Evolutionary conservation across 345 rosid genomes (phyloP), one percentile per base, ranked within the genome.

Genomic region (Melastoma malabathricum): DNA sequence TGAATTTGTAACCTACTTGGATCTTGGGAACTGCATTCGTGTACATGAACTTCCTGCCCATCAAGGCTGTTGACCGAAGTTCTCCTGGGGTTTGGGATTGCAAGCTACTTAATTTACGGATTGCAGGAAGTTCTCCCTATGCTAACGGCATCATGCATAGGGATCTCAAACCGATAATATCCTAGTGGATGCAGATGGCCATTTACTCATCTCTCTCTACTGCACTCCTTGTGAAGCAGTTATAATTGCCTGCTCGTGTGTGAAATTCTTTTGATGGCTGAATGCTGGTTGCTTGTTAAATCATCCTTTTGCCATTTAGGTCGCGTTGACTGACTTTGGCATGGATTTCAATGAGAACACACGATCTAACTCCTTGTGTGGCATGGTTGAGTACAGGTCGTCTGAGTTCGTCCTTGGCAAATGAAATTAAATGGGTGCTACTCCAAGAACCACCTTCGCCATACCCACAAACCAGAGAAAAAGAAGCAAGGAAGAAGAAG

Each of bases 121-220:
- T n/a, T n/a, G n/a, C n/a, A n/a, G n/a, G n/a, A n/a, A n/a, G n/a
- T n/a, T n/a, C n/a, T n/a, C n/a, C n/a, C n/a, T n/a, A n/a, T n/a
- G n/a, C 76, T 73, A 86, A 90, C 50, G 96, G 94, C 61, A 78
- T 90, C 56, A 90, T 90, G 98, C 98, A 90, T 65, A 80, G 98
- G 69, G 98, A 90, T 68, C 87, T 90, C 16, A 90, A 90, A 64
- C 98, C 2, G 98, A 90, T 68, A 90, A 90, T 64, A 79, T 90
- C 61, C 79, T 90, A 23, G 52, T 90, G 78, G 95, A 75, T 70
- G 74, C 61, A 15, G 95, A 90, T 54, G 98, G 96, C 60, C 96
- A 90, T 56, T 95, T 90, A 77, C 53, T 34, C 59, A 27, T 55
- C 64, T 46, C 48, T 55, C 47, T 47, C 55, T 54, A 62, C 45